Conservation (phyloP, 768 basidiomycete species). For the Collybiopsis luxurians region DNA sequence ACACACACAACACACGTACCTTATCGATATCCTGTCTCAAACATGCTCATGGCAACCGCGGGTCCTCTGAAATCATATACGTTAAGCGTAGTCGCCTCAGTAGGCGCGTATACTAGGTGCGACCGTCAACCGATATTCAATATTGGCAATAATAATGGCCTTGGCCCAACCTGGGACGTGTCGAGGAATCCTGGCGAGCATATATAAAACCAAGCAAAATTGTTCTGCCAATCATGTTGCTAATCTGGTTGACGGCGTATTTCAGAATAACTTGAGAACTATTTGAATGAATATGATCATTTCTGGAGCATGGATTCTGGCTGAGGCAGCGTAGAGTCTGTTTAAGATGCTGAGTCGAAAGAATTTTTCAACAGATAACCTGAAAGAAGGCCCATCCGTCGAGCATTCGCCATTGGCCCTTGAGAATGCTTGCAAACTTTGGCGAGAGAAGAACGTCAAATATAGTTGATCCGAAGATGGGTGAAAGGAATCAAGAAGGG, state of each 20-base stretch:
- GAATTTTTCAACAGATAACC: not conserved
- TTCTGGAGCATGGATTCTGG: not conserved
- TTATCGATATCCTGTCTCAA: conserved; percentile 99
- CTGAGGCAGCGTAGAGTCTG: not conserved
- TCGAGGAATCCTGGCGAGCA: conserved; percentile 85
- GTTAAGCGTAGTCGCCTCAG: conserved; percentile 63
- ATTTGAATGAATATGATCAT: conserved; percentile 2
- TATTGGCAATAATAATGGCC: conserved; percentile 94
- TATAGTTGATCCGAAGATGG: no score
- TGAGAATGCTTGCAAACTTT: no score
- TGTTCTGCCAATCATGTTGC: conserved; percentile 98
- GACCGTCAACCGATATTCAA: conserved; percentile 97
- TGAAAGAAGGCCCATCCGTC: not conserved
- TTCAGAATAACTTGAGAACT: no score
- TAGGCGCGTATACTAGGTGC: conserved; percentile 86
- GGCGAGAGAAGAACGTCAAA: no score
- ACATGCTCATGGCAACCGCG: conserved; percentile 97
- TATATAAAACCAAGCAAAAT: conserved; percentile 99
- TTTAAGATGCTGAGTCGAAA: not conserved
- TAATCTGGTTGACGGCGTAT: conserved; percentile 56
- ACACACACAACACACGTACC: conserved; percentile 31
- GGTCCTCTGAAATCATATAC: conserved; percentile 93
- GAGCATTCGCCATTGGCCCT: not conserved
- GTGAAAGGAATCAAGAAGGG: no score
- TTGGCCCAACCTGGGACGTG: conserved; percentile 97